Conservation (phyloP, 768 basidiomycete species). For the Hydnomerulius pinastri region DNA sequence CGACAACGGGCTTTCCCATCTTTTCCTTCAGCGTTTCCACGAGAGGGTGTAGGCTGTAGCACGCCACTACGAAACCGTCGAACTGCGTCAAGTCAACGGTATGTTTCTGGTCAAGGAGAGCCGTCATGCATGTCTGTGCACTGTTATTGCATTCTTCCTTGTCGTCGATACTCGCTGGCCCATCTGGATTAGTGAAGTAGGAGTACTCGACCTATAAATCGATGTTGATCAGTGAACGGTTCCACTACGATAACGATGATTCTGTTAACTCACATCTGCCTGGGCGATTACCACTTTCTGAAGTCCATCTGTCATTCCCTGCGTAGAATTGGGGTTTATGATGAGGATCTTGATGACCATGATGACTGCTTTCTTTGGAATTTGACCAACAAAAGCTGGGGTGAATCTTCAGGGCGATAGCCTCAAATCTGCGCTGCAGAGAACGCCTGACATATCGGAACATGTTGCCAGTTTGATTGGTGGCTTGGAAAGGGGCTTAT, state of each 20-base stretch:
- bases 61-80: constrained; percentile 9
- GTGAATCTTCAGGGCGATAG: too few relatives aligned
- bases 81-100: not conserved
- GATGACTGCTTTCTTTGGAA: not conserved
- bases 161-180: constrained; percentile 26
- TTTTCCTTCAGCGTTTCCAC: constrained; percentile 4
- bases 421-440: too few relatives aligned
- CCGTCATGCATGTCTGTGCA: constrained; percentile 15
- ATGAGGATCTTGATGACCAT: constrained; percentile 24
- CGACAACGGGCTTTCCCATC: constrained; percentile 25
- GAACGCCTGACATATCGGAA: too few relatives aligned
- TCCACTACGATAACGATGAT: not conserved
- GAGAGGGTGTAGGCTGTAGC: constrained; percentile 6
- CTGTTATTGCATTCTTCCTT: constrained; percentile 14
- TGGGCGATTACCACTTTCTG: constrained; percentile 1
- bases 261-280: not conserved
- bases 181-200: constrained; percentile 16
- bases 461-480: too few relatives aligned
- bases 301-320: constrained; percentile 30
- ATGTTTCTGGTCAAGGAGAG: not conserved
- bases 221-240: not conserved
- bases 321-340: constrained; percentile 38
- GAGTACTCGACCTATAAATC: not conserved
- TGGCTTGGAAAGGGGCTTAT: too few relatives aligned
- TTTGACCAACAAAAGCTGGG: too few relatives aligned